Base-by-base conservation (phyloP, 1,139 yeast genomes). In the Candida albicans region DNA sequence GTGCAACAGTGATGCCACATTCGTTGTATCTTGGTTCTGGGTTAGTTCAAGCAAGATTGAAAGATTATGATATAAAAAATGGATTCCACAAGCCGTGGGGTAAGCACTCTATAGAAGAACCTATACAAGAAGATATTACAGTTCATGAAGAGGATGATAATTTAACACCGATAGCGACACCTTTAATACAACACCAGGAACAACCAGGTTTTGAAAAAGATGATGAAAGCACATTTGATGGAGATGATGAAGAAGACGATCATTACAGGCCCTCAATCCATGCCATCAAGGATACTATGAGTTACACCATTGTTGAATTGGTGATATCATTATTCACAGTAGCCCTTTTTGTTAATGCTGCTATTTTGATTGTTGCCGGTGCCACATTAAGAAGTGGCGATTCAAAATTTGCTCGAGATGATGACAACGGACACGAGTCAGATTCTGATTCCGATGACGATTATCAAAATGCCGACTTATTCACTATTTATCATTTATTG, bases 1-100 rank as follows among this genome's bases (percentile, higher is more conserved):
- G 99, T 15, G 97, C 98, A 26, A 95, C 98, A 1, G 96, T 93
- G 27, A 93, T 93, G 99, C 99, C 99, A 2, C 99, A 93, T 62
- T 86, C 96, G 1, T 70, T 93, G 37, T 93, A 87, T 59, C 70
- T 93, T 45, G 99, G 99, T 1, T 87, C 96, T 0, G 96, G 97
- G 1, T 75, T 93, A 45, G 98, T 93, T 8, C 96, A 91, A 61
- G 86, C 97, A 2, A 77, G 99, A 48, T 71, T 93, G 49, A 76
- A 82, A 52, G 96, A 90, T 37, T 91, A 75, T 57, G 99, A 93
- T 62, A 63, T 79, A 12, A 78, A 81, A 55, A 72, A 81, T 52
- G 91, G 90, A 14, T 68, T 68, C 58, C 77, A 69, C 55, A 58
- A 55, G 7, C 70, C 73, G 32, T 47, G 33, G 30, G 35, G 28